phyloP scores from a whole-genome alignment of 192 early-diverging fungal genomes.

The Coemansia sp. region DNA sequence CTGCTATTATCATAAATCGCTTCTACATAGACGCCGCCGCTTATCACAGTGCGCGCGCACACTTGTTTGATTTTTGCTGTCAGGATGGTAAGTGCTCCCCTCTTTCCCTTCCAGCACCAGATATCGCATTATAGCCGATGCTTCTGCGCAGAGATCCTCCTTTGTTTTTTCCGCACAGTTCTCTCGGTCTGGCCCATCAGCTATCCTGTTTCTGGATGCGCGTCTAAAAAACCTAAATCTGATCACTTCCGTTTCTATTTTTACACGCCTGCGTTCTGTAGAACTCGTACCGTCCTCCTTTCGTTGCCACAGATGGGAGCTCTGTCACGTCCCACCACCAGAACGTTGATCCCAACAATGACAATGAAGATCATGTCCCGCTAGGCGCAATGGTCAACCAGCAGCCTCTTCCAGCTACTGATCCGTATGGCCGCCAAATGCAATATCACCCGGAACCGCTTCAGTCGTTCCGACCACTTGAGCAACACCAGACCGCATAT shows the following conservation, averaged over 20 bases:
- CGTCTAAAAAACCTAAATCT: not conserved
- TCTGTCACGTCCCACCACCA: not conserved
- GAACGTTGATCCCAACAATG: not conserved
- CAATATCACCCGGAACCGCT: conserved; percentile 19
- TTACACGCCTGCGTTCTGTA: conserved; percentile 1
- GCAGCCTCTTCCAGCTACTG: not conserved
- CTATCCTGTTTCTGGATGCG: conserved; percentile 1
- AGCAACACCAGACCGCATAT: conserved; percentile 19
- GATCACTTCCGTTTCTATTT: not conserved
- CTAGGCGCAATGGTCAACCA: conserved; percentile 30
- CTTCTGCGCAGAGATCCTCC: not conserved
- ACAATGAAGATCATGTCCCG: conserved; percentile 38
- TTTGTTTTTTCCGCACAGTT: too few species aligned
- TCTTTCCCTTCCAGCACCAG: too few species aligned
- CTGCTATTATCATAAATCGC: too few species aligned
- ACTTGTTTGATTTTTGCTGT: too few species aligned
- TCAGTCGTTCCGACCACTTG: conserved; percentile 4
- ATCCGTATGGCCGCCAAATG: not conserved
- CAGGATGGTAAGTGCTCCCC: too few species aligned
- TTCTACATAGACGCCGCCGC: too few species aligned
- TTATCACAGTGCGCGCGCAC: too few species aligned
- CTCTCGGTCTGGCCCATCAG: too few species aligned
- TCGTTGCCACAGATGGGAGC: not conserved
- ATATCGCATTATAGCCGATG: not conserved
- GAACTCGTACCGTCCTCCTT: conserved; percentile 16